These are phyloP conservation scores for Dendrobium catenatum DNA, from an alignment of 106 monocot genomes.

Conservation along the genomic window DNA sequence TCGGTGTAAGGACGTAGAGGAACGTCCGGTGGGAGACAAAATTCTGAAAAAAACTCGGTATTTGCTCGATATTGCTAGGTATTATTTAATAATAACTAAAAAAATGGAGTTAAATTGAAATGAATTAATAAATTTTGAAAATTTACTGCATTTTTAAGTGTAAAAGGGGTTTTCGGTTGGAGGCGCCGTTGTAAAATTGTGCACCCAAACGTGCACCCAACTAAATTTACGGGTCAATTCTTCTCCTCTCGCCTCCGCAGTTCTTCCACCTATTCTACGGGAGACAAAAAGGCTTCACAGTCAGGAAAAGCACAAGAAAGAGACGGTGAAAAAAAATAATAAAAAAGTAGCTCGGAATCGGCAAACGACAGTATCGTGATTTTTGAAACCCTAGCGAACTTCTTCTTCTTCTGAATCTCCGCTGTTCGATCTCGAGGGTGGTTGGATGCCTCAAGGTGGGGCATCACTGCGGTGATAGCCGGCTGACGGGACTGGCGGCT, in stretches of 20 bases:
- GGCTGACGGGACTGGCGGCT: not conserved
- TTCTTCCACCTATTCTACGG: not conserved
- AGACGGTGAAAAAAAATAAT: not conserved
- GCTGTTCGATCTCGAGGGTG: not conserved
- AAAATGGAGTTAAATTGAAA: no score
- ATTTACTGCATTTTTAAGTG: no score
- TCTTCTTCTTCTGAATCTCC: not conserved
- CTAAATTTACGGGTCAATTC: not conserved
- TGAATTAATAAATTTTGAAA: no score
- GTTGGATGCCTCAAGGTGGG: slow-evolving; percentile 3
- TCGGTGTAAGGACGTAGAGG: no score
- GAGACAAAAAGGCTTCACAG: not conserved
- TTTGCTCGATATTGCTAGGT: no score
- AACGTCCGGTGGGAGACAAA: no score
- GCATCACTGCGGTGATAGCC: not conserved
- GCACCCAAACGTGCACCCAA: slow-evolving; percentile 1
- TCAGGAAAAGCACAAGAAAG: not conserved
- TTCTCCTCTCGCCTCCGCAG: not conserved
- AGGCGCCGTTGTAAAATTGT: not conserved
- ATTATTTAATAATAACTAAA: no score
- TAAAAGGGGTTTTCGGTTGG: no score
- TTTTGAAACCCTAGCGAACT: slow-evolving; percentile 2
- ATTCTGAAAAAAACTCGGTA: no score
- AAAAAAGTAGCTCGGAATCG: not conserved
- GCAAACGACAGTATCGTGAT: not conserved